These are phyloP conservation scores for Trichoderma brevicompactum DNA, from an alignment of 2,329 filamentous ascomycete species.

Conservation along the genomic window DNA sequence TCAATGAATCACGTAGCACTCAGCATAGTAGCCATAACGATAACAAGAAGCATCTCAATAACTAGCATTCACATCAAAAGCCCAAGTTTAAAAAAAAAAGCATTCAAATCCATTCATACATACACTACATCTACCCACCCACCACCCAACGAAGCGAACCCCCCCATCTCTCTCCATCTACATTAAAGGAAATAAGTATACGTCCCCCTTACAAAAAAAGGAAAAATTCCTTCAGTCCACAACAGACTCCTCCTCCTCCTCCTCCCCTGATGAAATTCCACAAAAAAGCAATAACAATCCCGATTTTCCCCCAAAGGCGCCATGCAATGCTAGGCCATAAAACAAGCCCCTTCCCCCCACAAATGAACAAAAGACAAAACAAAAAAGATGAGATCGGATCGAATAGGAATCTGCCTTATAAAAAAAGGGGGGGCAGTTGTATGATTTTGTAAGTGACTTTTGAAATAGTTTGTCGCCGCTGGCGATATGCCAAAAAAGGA, in stretches of 20 bases:
- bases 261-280: background rate
- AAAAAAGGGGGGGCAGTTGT: too few relatives aligned
- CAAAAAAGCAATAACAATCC: background rate
- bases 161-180: background rate
- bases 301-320: background rate
- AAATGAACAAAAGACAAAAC: too few relatives aligned
- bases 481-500: too few relatives aligned
- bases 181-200: background rate
- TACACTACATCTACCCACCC: background rate
- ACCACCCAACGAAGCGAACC: background rate
- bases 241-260: background rate
- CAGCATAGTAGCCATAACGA: too few relatives aligned
- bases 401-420: too few relatives aligned
- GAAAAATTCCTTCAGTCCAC: background rate
- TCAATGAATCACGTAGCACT: too few relatives aligned
- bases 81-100: background rate
- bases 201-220: background rate
- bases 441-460: too few relatives aligned
- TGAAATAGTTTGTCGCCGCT: too few relatives aligned
- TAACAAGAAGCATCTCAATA: too few relatives aligned
- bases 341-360: too few relatives aligned
- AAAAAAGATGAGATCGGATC: too few relatives aligned
- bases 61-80: too few relatives aligned
- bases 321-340: background rate
- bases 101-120: constrained; percentile 19